A percentile compares a stretch with the other conserved stretches of the same genome.
These are phyloP conservation scores for Bauhinia variegata DNA, from an alignment of 306 rosid genomes.

Conservation along the genomic window DNA sequence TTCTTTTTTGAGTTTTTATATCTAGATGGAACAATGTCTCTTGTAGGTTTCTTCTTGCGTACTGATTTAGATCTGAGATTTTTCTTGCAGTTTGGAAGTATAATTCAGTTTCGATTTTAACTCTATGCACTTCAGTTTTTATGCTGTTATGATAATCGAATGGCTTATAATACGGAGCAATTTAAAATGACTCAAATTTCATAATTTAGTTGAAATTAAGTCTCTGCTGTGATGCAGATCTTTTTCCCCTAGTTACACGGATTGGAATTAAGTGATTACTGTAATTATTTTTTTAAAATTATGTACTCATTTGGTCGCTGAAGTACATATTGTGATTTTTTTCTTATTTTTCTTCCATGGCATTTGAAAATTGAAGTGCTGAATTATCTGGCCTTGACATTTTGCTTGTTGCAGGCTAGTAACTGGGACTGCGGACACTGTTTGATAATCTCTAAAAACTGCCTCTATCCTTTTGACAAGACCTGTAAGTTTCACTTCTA, in stretches of 20 bases:
- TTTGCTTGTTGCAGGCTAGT: constrained; percentile 54
- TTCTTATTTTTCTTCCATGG: constrained; percentile 21
- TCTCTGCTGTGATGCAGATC: constrained; percentile 1
- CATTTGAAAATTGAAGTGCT: constrained; percentile 33
- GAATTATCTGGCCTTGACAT: constrained; percentile 19
- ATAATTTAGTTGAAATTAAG: neutral
- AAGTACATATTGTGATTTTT: constrained; percentile 1
- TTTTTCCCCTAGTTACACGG: neutral
- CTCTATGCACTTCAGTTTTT: neutral
- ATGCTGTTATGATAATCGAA: constrained; percentile 24
- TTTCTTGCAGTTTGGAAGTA: neutral
- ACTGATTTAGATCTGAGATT: constrained; percentile 45
- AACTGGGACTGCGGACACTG: constrained; percentile 14
- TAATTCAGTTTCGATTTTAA: constrained; percentile 30
- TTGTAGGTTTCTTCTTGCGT: constrained; percentile 25
- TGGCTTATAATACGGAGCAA: constrained; percentile 29
- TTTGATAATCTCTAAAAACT: constrained; percentile 6
- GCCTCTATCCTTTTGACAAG: constrained; percentile 5
- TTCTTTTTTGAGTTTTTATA: too few species aligned
- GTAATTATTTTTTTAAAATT: neutral
- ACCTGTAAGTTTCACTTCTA: constrained; percentile 20
- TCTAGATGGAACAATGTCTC: constrained; percentile 7
- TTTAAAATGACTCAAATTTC: constrained; percentile 29
- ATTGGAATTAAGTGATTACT: neutral
- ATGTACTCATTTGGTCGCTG: constrained; percentile 18